A percentile compares a stretch with the other conserved stretches of the same genome.
Evolutionary conservation across 345 rosid genomes (phyloP).

Genomic region (Linum tenue): DNA sequence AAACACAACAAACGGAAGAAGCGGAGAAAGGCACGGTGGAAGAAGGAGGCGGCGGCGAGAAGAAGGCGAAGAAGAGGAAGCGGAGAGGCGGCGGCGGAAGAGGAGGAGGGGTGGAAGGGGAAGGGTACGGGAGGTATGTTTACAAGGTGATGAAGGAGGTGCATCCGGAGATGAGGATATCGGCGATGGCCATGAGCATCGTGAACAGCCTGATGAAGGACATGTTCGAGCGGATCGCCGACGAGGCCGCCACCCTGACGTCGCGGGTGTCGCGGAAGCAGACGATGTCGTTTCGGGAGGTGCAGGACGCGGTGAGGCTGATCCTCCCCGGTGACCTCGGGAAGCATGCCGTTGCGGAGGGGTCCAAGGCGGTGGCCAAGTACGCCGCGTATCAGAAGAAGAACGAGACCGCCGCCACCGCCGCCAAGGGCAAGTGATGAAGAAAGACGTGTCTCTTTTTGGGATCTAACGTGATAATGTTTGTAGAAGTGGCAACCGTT

Average conservation of each 20-base stretch:
- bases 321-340: conserved; percentile 76
- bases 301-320: conserved; percentile 55
- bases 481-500: no score
- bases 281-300: conserved; percentile 61
- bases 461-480: no score
- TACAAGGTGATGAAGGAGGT: conserved; percentile 56
- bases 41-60: conserved; percentile 4
- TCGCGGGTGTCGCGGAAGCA: conserved; percentile 21
- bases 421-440: not conserved
- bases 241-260: conserved; percentile 44
- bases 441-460: not conserved
- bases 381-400: conserved; percentile 6
- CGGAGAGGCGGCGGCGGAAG: conserved; percentile 11
- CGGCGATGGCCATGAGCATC: conserved; percentile 58
- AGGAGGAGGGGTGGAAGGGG: conserved; percentile 11
- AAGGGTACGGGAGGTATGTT: conserved; percentile 54
- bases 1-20: not conserved
- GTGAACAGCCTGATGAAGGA: conserved; percentile 60
- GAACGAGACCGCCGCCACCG: not conserved
- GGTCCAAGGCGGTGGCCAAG: conserved; percentile 52
- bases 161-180: conserved; percentile 59
- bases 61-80: conserved; percentile 13
- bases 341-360: conserved; percentile 65
- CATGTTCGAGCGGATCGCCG: conserved; percentile 61
- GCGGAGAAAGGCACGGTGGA: not conserved